Conservation (phyloP, 2,329 filamentous ascomycete species). For the Penicillium sp. region DNA sequence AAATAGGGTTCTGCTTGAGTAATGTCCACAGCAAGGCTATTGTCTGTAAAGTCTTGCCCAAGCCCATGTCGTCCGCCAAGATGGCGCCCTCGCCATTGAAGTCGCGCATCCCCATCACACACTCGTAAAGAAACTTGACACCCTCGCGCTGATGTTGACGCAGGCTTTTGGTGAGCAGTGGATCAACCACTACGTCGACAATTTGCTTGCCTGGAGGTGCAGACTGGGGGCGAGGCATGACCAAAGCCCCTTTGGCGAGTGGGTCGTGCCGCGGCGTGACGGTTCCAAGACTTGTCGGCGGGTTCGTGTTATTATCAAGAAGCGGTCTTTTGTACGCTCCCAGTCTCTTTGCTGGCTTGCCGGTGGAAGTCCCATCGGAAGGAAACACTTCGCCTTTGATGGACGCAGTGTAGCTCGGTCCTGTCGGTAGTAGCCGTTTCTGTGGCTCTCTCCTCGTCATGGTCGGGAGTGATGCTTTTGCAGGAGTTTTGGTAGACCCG, state of each 20-base stretch:
- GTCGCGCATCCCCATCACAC: constrained; percentile 65
- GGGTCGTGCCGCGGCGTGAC: constrained; percentile 63
- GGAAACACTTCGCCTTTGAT: constrained; percentile 10
- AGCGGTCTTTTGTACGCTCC: constrained; percentile 58
- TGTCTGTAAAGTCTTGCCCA: constrained; percentile 68
- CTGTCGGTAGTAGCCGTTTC: constrained; percentile 5
- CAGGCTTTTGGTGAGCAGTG: constrained; percentile 56
- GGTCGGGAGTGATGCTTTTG: constrained; percentile 18
- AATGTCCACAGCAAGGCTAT: constrained; percentile 67
- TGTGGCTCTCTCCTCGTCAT: constrained; percentile 8
- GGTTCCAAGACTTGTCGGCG: constrained; percentile 40
- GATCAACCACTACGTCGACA: constrained; percentile 68
- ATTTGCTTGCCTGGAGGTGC: constrained; percentile 57
- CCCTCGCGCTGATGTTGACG: constrained; percentile 64
- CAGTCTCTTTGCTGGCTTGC: constrained; percentile 39
- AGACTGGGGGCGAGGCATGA: constrained; percentile 58
- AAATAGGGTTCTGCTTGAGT: constrained; percentile 64
- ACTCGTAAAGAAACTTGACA: constrained; percentile 67
- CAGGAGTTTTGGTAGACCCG: constrained; percentile 11
- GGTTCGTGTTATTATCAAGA: constrained; percentile 47
- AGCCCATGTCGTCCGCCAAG: constrained; percentile 68
- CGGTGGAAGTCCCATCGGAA: constrained; percentile 32
- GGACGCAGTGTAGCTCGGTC: constrained; percentile 6
- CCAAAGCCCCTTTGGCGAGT: constrained; percentile 51
- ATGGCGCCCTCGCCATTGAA: constrained; percentile 64